Evolutionary conservation across 257 asterid genomes (phyloP), one percentile per base, ranked within the genome.

Genomic region (Salvia splendens): DNA sequence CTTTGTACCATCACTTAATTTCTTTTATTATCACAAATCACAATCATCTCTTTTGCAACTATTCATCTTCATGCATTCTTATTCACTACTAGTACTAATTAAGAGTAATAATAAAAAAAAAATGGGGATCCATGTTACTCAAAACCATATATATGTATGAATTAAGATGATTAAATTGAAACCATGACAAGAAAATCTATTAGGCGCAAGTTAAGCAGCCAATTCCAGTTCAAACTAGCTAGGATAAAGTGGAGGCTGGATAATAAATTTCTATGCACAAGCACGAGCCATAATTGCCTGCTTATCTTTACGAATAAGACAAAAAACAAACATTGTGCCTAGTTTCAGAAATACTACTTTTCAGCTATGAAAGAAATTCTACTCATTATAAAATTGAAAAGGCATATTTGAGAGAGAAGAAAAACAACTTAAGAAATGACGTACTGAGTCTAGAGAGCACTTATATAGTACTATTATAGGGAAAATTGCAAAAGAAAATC

Each of bases 101-200:
- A 51, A 70, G 48, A 55, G 42, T 49, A 76, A 56, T 65, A 68
- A 5, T 28, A 4, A 17, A 50, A 50, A 17, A 17, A 17, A 17
- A 17, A 17, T 17, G 97, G 97, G 40, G 95, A 77, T 78, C 97
- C 98, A 49, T 71, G 87, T 73, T 89, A 70, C 81, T 92, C 96
- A 74, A 92, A 89, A 95, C 98, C n/a, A n/a, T n/a, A n/a, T n/a
- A 92, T 84, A 92, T 87, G 84, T 77, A 64, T 47, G 98, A 92
- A 75, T 86, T 97, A 62, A 87, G 88, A 67, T 96, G 98, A 79
- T 92, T 92, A 67, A 92, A 75, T 96, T 89, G 94, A 61, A 74
- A 80, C 54, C 75, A 69, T 63, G 69, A 62, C 32, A 58, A 65
- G 16, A 67, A 50, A 52, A 35, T 66, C 30, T 7, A 10, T 72